Evolutionary conservation across 2,329 filamentous ascomycete genomes (phyloP).

Genomic region (Cladophialophora exuberans): DNA sequence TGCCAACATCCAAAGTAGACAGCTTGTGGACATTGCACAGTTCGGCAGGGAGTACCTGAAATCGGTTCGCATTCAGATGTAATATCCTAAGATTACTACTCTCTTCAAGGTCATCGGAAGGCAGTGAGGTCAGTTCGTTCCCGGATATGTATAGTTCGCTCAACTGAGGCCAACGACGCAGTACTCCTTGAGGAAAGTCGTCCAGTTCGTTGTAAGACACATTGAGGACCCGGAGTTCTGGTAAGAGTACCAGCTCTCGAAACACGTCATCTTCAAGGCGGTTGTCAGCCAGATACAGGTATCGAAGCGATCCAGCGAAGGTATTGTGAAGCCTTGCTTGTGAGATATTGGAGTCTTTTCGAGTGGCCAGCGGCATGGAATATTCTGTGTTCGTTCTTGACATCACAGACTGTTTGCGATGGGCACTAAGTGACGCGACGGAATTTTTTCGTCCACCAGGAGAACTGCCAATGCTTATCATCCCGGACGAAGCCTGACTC

Average conservation of each 20-base stretch:
- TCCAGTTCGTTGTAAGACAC: conserved; percentile 93
- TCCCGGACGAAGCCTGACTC: conserved; percentile 79
- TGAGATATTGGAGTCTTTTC: conserved; percentile 90
- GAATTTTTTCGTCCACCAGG: conserved; percentile 77
- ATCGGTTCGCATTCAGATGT: conserved; percentile 97
- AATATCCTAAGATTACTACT: conserved; percentile 83
- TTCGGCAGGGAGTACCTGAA: conserved; percentile 93
- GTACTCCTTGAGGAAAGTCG: conserved; percentile 85
- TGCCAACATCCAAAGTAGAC: conserved; percentile 89
- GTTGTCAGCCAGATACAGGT: conserved; percentile 91
- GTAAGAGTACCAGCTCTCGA: conserved; percentile 80
- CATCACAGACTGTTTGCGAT: conserved; percentile 82
- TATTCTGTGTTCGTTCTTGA: conserved; percentile 67
- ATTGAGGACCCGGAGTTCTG: conserved; percentile 85
- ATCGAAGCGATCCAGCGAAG: conserved; percentile 81
- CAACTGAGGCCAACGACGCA: conserved; percentile 87
- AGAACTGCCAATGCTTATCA: conserved; percentile 74
- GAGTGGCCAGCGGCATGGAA: conserved; percentile 58
- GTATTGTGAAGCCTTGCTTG: conserved; percentile 74
- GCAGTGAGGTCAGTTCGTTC: conserved; percentile 88
- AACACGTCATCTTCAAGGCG: conserved; percentile 93
- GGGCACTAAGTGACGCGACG: conserved; percentile 77
- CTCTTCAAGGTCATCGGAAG: conserved; percentile 92
- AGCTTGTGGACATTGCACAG: conserved; percentile 92
- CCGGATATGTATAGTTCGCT: conserved; percentile 93